Evolutionary conservation across 163 green algal genomes (phyloP), one percentile per base, ranked within the genome.

Genomic region (Coccomyxa subellipsoidea): DNA sequence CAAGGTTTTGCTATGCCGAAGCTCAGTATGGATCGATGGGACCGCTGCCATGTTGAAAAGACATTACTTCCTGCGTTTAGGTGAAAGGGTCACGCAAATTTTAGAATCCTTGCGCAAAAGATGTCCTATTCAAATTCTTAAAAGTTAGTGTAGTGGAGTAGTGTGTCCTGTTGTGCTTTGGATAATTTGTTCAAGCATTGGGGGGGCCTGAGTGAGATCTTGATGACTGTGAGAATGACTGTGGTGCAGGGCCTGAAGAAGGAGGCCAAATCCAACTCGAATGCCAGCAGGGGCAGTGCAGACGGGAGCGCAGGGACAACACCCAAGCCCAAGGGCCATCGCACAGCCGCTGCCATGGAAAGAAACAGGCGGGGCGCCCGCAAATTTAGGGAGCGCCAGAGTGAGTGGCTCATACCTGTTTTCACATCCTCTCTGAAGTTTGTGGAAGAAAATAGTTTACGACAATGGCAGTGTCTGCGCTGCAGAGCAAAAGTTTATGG

Each of bases 401-500:
- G 66, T 73, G n/a, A 27, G 59, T 54, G 47, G 23, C n/a, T n/a
- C n/a, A n/a, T 18, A 59, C 47, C 47, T 18, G 15, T 6, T 59
- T n/a, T n/a, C n/a, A n/a, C n/a, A n/a, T n/a, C n/a, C n/a, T n/a
- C n/a, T n/a, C n/a, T n/a, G n/a, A n/a, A n/a, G n/a, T n/a, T n/a
- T n/a, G n/a, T n/a, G n/a, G n/a, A n/a, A n/a, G n/a, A n/a, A n/a
- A n/a, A n/a, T n/a, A n/a, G n/a, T n/a, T n/a, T n/a, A n/a, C n/a
- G n/a, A n/a, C n/a, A n/a, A n/a, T n/a, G n/a, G n/a, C n/a, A n/a
- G n/a, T 18, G 47, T 18, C 4, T 59, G 66, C 10, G 66, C 29
- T 73, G 66, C 66, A 73, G 66, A 73, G 66, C 66, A 73, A 34
- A 73, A 73, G 66, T 73, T 73, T 73, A 12, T 23, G n/a, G 66